Base-by-base conservation (phyloP, 805 yeast genomes). In the Candida nonsorbophila region DNA sequence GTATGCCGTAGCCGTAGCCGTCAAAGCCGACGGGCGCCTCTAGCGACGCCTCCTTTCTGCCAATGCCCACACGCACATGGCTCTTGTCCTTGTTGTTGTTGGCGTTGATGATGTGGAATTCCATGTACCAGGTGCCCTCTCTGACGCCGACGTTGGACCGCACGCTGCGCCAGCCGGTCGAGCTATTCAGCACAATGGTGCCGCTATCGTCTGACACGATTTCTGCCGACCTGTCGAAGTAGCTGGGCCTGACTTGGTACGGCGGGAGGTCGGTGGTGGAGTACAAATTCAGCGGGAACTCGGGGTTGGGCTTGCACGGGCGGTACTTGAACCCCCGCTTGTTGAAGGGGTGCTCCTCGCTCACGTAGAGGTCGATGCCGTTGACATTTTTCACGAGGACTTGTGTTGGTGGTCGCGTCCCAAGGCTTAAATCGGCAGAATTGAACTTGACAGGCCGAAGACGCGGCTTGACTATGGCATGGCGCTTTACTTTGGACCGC, bases 21-120 rank as follows among this genome's bases (percentile, higher is more conserved):
- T 92, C 97, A 45, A 75, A 85, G 3, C 99, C 99, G 5, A 88
- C 92, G 0, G 99, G 97, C 0, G 94, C 95, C 42, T 90, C 97
- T 24, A 88, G 55, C 28, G 86, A 74, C 2, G 95, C 92, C 47
- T 90, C 97, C 37, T 86, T 69, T 29, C 97, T 62, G 0, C 81
- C 81, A 20, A 90, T 49, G 0, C 99, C 99, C 16, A 88, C 49
- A 16, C 98, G 59, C 1, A 92, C 86, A 51, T 88, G 90, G 10
- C 62, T 38, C 33, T 34, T 15, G 14, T 14, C 30, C 5, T 8
- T 17, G 8, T 9, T n/a, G 19, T 58, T 47, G 33, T 53, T 59
- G 6, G 69, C 67, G 16, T 54, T 54, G 4, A 76, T 32, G 2
- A 90, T 71, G 31, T 74, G 69, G 38, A 77, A 79, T 52, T 90